Conservation (phyloP, 1,139 yeast genomes). For the Diutina pseudorugosa region DNA sequence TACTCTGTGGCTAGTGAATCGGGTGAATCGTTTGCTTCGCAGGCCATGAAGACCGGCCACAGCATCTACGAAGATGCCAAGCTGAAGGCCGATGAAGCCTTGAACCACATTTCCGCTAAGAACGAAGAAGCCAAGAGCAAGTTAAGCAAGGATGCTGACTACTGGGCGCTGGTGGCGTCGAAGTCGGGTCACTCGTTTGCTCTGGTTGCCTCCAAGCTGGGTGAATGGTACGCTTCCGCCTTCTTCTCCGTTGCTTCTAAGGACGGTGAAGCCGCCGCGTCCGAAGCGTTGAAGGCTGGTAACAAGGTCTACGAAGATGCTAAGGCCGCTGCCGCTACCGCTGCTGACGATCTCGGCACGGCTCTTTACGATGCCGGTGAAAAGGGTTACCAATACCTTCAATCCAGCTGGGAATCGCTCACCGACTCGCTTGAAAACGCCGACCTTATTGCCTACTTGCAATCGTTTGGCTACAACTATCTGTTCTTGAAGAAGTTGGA, state of each 20-base stretch:
- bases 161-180: background rate
- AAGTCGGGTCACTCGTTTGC: background rate
- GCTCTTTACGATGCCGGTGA: conserved; percentile 6
- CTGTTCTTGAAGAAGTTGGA: conserved; percentile 20
- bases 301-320: background rate
- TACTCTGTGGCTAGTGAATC: background rate
- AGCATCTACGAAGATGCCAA: background rate
- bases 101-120: conserved; percentile 4
- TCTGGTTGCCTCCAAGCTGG: background rate
- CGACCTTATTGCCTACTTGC: conserved; percentile 41
- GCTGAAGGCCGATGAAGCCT: conserved; percentile 7
- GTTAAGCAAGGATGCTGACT: background rate
- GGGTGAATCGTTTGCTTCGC: background rate
- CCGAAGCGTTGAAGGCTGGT: conserved; percentile 4
- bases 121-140: conserved; percentile 7
- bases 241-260: background rate
- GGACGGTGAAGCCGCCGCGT: conserved; percentile 5
- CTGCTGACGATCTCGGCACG: background rate
- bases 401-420: conserved; percentile 10
- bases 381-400: conserved; percentile 5
- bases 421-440: conserved; percentile 34
- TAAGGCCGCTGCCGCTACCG: background rate
- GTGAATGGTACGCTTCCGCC: background rate
- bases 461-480: conserved; percentile 35
- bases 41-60: background rate